A percentile compares a stretch with the other conserved stretches of the same genome.
Conservation (phyloP, 768 basidiomycete species). For the Fomitopsis serialis region DNA sequence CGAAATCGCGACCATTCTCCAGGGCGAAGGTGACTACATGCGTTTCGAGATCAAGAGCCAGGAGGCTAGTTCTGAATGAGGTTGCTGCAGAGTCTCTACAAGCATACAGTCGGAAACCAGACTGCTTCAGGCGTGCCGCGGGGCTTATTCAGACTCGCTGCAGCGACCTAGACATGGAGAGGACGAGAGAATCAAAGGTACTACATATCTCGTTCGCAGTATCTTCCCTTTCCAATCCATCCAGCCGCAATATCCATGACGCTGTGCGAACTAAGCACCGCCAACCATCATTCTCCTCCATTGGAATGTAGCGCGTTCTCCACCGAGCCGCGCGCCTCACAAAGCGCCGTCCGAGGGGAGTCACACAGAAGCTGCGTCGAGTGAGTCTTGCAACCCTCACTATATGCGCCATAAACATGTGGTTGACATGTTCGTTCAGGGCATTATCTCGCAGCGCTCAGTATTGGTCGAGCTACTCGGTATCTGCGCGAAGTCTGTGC, state of each 20-base stretch:
- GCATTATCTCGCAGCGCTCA: conserved; percentile 75
- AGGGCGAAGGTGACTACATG: background rate
- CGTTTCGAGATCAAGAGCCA: background rate
- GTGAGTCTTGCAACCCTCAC: conserved; percentile 25
- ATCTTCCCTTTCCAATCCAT: background rate
- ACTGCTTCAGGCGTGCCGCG: conserved; percentile 59
- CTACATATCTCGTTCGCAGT: background rate
- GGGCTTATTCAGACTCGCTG: conserved; percentile 44
- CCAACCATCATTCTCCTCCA: conserved; percentile 61
- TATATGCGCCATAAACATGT: background rate
- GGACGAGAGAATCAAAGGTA: conserved; percentile 56
- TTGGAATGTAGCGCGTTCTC: conserved; percentile 47
- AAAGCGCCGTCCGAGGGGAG: background rate
- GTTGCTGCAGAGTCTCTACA: conserved; percentile 15
- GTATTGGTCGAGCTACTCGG: conserved; percentile 83
- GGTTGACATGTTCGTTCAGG: conserved; percentile 27
- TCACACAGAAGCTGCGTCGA: conserved; percentile 46
- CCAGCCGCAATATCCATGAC: conserved; percentile 75
- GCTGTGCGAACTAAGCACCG: conserved; percentile 74
- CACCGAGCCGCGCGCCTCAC: background rate
- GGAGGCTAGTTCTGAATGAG: too few relatives aligned
- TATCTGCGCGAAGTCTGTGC: conserved; percentile 74
- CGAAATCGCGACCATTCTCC: background rate
- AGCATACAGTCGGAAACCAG: conserved; percentile 35
- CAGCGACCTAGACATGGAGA: conserved; percentile 55